A percentile compares a stretch with the other conserved stretches of the same genome.
These are phyloP conservation scores for Acacia crassicarpa DNA, from an alignment of 306 rosid species.

Conservation along the genomic window DNA sequence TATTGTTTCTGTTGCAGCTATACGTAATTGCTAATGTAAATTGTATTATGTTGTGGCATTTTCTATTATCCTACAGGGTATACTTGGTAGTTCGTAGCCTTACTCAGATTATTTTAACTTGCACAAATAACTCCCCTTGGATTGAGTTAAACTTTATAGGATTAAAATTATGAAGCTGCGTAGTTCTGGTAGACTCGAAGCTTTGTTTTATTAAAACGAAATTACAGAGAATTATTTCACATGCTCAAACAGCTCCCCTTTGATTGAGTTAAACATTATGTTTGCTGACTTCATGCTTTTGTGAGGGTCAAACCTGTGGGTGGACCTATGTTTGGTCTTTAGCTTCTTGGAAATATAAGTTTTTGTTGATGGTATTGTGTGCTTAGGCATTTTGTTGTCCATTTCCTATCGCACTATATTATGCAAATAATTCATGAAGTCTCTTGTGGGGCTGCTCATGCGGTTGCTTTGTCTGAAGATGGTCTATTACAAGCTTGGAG, in stretches of 20 bases:
- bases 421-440: slow-evolving; percentile 75
- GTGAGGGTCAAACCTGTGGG: neutral
- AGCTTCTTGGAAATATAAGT: neutral
- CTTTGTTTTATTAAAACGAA: no score
- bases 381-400: slow-evolving; percentile 6
- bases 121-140: neutral
- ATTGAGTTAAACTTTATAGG: slow-evolving; percentile 9
- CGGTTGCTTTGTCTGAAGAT: slow-evolving; percentile 81
- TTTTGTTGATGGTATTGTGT: slow-evolving; percentile 1
- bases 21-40: slow-evolving; percentile 3
- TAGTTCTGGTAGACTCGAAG: neutral
- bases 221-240: neutral
- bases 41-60: slow-evolving; percentile 11
- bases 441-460: slow-evolving; percentile 96
- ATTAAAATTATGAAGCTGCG: neutral
- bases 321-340: neutral
- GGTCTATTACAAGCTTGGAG: slow-evolving; percentile 96
- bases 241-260: neutral
- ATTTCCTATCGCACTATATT: neutral
- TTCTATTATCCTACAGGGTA: neutral
- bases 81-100: slow-evolving; percentile 23
- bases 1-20: neutral
- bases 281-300: neutral
- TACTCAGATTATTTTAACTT: neutral
- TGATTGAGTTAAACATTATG: slow-evolving; percentile 14